phyloP scores from a whole-genome alignment of 176 grass and related monocot species.

The Aegilops bicornis region DNA sequence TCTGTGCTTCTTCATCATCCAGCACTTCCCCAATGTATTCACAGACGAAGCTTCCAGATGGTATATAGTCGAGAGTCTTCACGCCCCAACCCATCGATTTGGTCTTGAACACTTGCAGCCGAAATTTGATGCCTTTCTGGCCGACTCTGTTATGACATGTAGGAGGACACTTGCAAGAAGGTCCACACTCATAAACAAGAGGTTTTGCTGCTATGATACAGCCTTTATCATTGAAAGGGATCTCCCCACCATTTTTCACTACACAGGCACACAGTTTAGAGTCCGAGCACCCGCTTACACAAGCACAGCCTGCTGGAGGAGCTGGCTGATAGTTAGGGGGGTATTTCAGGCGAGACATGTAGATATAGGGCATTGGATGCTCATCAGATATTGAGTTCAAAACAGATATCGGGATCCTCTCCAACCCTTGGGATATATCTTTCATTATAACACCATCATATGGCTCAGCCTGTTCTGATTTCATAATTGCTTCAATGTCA shows the following conservation, averaged over 20 bases:
- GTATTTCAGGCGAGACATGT: slow-evolving; percentile 53
- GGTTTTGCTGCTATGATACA: slow-evolving; percentile 65
- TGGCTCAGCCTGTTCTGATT: slow-evolving; percentile 40
- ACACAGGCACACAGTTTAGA: slow-evolving; percentile 62
- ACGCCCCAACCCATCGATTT: slow-evolving; percentile 79
- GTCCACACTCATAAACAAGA: slow-evolving; percentile 78
- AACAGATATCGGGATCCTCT: slow-evolving; percentile 72
- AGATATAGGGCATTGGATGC: slow-evolving; percentile 47
- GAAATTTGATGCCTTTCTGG: slow-evolving; percentile 72
- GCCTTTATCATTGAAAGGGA: slow-evolving; percentile 70
- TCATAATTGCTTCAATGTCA: slow-evolving; percentile 54
- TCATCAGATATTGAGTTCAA: slow-evolving; percentile 65
- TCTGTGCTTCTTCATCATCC: slow-evolving; percentile 70
- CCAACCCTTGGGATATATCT: slow-evolving; percentile 72
- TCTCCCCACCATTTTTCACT: slow-evolving; percentile 77
- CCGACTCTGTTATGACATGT: slow-evolving; percentile 77
- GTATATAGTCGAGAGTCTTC: slow-evolving; percentile 58
- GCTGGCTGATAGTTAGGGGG: slow-evolving; percentile 31
- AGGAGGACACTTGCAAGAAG: slow-evolving; percentile 78
- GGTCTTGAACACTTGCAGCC: slow-evolving; percentile 77
- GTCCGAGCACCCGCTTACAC: slow-evolving; percentile 64
- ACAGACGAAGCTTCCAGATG: slow-evolving; percentile 77
- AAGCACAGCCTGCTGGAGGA: slow-evolving; percentile 53
- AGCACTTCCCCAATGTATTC: slow-evolving; percentile 81
- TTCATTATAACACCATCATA: slow-evolving; percentile 43